These are phyloP conservation scores for Podaxis carcinomalis DNA, from an alignment of 768 basidiomycete species.

Conservation along the genomic window DNA sequence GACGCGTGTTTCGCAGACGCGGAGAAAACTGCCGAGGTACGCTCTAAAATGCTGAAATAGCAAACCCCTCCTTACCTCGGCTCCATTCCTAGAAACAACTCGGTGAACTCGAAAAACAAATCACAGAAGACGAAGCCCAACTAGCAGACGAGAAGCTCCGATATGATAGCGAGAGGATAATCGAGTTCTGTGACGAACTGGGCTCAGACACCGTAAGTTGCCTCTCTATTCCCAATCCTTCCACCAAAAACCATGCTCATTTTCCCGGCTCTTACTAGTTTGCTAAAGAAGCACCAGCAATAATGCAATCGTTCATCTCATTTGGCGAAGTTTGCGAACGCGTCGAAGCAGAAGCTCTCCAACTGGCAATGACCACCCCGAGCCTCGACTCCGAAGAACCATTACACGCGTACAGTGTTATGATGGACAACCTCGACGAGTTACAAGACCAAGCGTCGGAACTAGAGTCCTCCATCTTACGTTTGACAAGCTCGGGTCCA, in stretches of 20 bases:
- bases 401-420: constrained; percentile 35
- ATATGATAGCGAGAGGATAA: constrained; percentile 36
- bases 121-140: constrained; percentile 35
- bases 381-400: constrained; percentile 34
- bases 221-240: not conserved
- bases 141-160: constrained; percentile 37
- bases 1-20: constrained; percentile 44
- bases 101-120: constrained; percentile 25
- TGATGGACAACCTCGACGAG: constrained; percentile 35
- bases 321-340: constrained; percentile 41
- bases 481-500: constrained; percentile 15
- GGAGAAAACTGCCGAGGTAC: constrained; percentile 31
- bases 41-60: constrained; percentile 8
- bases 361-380: constrained; percentile 30
- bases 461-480: constrained; percentile 23
- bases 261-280: constrained; percentile 24
- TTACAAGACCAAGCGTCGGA: constrained; percentile 23
- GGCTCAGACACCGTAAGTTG: constrained; percentile 28
- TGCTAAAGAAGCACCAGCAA: constrained; percentile 36
- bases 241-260: not conserved
- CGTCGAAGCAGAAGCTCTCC: constrained; percentile 38
- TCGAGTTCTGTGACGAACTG: constrained; percentile 45
- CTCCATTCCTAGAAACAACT: constrained; percentile 30
- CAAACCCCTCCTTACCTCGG: not conserved
- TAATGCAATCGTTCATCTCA: constrained; percentile 44